Percentiles rank a stretch among this genome's conserved stretches.
Conservation (phyloP, 2,329 filamentous ascomycete genomes). For the Colletotrichum camelliae region DNA sequence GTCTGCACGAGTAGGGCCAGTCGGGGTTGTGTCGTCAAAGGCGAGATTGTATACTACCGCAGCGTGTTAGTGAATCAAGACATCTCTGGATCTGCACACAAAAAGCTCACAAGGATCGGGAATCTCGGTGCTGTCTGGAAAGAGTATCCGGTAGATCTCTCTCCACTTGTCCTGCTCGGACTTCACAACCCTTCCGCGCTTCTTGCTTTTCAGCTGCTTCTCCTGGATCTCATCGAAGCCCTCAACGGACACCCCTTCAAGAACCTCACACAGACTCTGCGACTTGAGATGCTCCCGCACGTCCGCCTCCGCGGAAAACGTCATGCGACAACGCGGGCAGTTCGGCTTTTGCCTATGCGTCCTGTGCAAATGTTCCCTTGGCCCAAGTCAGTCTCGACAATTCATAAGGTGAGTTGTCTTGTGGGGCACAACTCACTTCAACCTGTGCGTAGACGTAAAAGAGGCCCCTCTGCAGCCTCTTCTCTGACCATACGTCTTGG, state of each 20-base stretch:
- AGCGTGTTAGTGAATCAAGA: not conserved
- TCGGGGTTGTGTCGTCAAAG: not conserved
- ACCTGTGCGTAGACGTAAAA: not conserved
- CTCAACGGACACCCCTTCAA: not conserved
- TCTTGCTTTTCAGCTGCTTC: not conserved
- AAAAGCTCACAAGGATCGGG: not conserved
- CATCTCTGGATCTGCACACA: not conserved
- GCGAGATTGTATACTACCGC: not conserved
- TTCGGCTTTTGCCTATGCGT: not conserved
- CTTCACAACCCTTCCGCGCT: not conserved
- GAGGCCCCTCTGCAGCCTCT: not conserved
- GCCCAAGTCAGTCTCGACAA: not conserved
- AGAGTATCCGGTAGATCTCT: not conserved
- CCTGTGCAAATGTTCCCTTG: not conserved
- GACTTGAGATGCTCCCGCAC: not conserved
- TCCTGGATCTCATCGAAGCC: not conserved
- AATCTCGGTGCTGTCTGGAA: not conserved
- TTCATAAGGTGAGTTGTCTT: fast-evolving
- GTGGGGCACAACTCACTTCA: not conserved
- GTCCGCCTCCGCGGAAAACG: not conserved
- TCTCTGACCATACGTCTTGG: not conserved
- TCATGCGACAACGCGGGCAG: not conserved
- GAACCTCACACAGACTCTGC: not conserved
- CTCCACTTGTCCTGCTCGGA: not conserved
- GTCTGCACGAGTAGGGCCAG: not conserved